Evolutionary conservation across 768 basidiomycete genomes (phyloP), one percentile per base, ranked within the genome.

Genomic region (Tylopilus intermedius): DNA sequence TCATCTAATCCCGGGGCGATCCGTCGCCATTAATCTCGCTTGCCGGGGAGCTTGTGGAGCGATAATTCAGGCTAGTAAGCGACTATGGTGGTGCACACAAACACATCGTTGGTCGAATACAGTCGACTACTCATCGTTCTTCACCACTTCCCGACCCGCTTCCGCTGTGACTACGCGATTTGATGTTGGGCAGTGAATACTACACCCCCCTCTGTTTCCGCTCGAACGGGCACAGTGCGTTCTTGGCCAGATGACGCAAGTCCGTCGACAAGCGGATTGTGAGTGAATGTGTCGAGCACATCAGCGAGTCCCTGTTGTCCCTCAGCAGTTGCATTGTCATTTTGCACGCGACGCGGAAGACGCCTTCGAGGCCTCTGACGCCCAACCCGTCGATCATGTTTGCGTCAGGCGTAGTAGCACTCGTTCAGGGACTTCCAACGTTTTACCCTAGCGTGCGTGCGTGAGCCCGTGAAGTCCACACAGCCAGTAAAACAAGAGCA

Each of bases 241-340:
- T 79, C 64, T 86, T 83, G 11, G 91, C 92, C 14, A 93, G 72
- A 50, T 72, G 74, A 13, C 76, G 74, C 56, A 93, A 69, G 57
- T 91, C 82, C 8, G 79, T 72, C 15, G 79, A 73, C 87, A 3
- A 99, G 78, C 1, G 96, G 96, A 67, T 99, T 96, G 61, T 98
- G 95, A 29, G 94, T 83, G 67, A 98, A 98, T 1, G 96, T 91
- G 64, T 97, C 95, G 37, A 99, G 79, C 0, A 98, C 91, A 94
- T 93, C 50, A 99, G 74, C 39, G 86, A 86, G 65, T 98, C 94
- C 68, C 86, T 89, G 76, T 98, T 94, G 57, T 87, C 82, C 29
- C 93, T 83, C 24, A 99, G 77, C 35, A 96, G 71, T 54, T 86
- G 80, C 75, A 99, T 76, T 2, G 93, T 90, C 53, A 95, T 82